Base-by-base conservation (phyloP, 129 eudicot genomes). In the Arctium lappa region DNA sequence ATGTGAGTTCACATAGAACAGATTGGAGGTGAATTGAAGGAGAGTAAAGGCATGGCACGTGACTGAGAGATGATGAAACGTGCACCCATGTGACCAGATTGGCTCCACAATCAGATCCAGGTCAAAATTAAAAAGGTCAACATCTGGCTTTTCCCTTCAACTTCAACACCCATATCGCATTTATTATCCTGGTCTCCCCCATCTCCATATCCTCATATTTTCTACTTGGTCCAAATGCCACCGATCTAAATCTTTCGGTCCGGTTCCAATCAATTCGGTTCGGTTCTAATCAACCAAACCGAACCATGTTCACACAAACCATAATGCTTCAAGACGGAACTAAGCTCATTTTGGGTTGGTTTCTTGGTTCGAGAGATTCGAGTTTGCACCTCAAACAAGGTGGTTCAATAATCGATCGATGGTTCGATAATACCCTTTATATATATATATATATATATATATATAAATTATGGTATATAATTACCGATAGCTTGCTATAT, bases 71-170 rank as follows among this genome's bases (percentile, higher is more conserved):
- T 30, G 75, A 8, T 68, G 44, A 68, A 68, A 82, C 86, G 81
- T 82, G 77, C 81, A 77, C 42, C 81, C 81, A 82, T 82, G 86
- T 82, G 81, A 81, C 40, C 44, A 56, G 62, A 72, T 80, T 69
- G 83, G 83, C 66, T 79, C 76, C 82, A 39, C 75, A 40, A 39
- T 27, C 37, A 18, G 42, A 48, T 70, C 38, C 37, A 63, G 48
- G 70, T 44, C 85, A 63, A 73, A 69, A 69, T 44, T 78, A 13
- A 79, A 79, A 31, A 10, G 68, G 68, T 60, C 68, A 60, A 60
- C 68, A 60, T 60, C 68, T 12, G 18, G 5, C 63, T 53, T 53
- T 53, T 53, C 63, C 63, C 63, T 60, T 60, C 68, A n/a, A 60
- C 22, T n/a, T 60, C 29, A 60, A 60, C 68, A 60, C 84, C 84